Percentiles rank a stretch among this genome's conserved stretches.
Evolutionary conservation across 2,329 filamentous ascomycete species (phyloP).

Genomic region (Sporothrix phasma): DNA sequence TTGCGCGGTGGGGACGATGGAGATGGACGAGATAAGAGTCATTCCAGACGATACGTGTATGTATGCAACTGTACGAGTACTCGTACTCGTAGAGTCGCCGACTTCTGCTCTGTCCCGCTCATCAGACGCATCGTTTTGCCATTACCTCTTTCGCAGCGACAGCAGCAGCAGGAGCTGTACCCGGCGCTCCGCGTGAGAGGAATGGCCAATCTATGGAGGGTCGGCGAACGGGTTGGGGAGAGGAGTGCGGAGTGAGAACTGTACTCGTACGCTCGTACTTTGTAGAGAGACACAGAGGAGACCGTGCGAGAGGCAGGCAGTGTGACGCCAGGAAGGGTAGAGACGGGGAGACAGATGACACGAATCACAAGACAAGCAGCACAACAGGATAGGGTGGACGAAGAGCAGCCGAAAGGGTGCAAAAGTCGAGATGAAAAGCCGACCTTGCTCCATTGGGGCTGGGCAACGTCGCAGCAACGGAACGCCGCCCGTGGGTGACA

Average conservation of each 20-base stretch:
- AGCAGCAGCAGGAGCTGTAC: neutral
- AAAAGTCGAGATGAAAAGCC: neutral
- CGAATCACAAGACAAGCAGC: neutral
- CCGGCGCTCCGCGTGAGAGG: neutral
- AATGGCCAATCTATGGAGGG: no score
- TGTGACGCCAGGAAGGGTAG: no score
- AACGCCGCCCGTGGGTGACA: neutral
- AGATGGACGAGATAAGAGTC: neutral
- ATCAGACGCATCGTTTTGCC: neutral
- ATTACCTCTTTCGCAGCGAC: neutral
- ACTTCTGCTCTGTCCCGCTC: no score
- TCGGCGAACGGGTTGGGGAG: no score
- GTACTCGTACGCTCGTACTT: no score
- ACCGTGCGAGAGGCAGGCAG: no score
- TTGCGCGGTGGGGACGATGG: no score
- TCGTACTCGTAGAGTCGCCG: no score
- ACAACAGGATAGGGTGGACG: neutral
- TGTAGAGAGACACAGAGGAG: no score
- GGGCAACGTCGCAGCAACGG: conserved; percentile 11
- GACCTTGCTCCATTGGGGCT: neutral
- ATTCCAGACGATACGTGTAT: no score
- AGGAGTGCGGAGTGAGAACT: neutral
- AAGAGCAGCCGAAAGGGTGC: neutral
- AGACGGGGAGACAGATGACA: neutral
- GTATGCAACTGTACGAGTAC: no score